Evolutionary conservation across 306 rosid species (phyloP).

Genomic region (Abrus precatorius): DNA sequence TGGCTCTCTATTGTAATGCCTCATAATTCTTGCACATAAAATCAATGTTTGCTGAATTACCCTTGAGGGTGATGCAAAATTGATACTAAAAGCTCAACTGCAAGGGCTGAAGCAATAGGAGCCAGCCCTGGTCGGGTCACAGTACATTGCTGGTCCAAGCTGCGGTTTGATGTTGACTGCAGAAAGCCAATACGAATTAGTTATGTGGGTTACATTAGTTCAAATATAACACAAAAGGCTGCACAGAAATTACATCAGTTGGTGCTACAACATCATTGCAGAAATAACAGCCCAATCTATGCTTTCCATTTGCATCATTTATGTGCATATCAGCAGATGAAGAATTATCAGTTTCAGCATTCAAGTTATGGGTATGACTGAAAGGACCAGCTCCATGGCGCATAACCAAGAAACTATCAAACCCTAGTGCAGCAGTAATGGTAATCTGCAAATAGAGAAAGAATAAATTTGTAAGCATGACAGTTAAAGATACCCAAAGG

Average conservation of each 20-base stretch:
- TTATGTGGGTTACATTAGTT: conserved; percentile 6
- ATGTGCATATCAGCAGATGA: conserved; percentile 51
- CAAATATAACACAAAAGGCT: conserved; percentile 27
- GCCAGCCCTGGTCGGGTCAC: conserved; percentile 98
- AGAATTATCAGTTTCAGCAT: conserved; percentile 56
- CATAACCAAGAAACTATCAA: conserved; percentile 98
- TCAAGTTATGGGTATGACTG: conserved; percentile 50
- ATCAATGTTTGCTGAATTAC: conserved; percentile 52
- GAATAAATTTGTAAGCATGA: conserved; percentile 19
- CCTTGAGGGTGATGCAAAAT: conserved; percentile 92
- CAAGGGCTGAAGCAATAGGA: conserved; percentile 93
- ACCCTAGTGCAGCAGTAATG: conserved; percentile 91
- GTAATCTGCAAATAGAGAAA: conserved; percentile 69
- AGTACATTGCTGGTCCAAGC: conserved; percentile 98
- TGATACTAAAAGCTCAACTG: conserved; percentile 90
- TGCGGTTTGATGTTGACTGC: conserved; percentile 96
- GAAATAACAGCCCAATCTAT: conserved; percentile 95
- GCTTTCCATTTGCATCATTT: conserved; percentile 55
- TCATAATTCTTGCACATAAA: conserved; percentile 19
- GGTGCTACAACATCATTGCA: conserved; percentile 98
- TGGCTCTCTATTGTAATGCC: conserved; percentile 3
- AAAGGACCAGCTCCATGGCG: conserved; percentile 98
- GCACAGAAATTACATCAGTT: conserved; percentile 74
- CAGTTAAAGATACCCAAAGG: conserved; percentile 27
- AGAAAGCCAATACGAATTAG: conserved; percentile 47